A percentile compares a stretch with the other conserved stretches of the same genome.
Conservation (phyloP, 495 filamentous ascomycete genomes). For the Cryomyces minteri region DNA sequence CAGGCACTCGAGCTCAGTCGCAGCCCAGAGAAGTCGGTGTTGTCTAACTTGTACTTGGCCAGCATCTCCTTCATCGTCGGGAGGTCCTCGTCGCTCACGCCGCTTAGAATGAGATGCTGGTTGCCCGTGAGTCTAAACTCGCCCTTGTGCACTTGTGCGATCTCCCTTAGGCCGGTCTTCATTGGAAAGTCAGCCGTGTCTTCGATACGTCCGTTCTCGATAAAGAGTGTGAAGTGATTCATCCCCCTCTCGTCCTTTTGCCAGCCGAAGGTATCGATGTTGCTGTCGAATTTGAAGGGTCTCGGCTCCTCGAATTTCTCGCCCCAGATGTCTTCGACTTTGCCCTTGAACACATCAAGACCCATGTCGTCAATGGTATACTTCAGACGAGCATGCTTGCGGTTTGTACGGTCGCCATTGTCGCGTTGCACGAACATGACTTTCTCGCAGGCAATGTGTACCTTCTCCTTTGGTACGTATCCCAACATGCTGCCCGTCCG, state of each 20-base stretch:
- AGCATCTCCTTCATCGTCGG: slow-evolving; percentile 61
- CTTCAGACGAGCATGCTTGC: slow-evolving; percentile 96
- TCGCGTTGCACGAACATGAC: slow-evolving; percentile 97
- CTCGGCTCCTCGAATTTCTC: slow-evolving; percentile 52
- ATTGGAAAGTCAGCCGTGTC: slow-evolving; percentile 90
- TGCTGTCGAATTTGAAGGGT: slow-evolving; percentile 80
- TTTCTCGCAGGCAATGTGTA: slow-evolving; percentile 89
- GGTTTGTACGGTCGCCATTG: slow-evolving; percentile 87
- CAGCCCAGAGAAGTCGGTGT: slow-evolving; percentile 73
- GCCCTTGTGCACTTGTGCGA: slow-evolving; percentile 83
- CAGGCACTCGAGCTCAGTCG: slow-evolving; percentile 89
- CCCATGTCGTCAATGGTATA: slow-evolving; percentile 98
- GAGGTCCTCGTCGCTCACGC: slow-evolving; percentile 62
- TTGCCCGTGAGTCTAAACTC: slow-evolving; percentile 95
- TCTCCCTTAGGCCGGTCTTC: slow-evolving; percentile 87
- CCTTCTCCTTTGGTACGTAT: slow-evolving; percentile 52
- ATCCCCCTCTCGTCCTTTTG: slow-evolving; percentile 78
- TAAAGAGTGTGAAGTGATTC: slow-evolving; percentile 98
- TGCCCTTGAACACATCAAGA: slow-evolving; percentile 69
- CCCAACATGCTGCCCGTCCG: slow-evolving; percentile 86
- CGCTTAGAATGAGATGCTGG: slow-evolving; percentile 84
- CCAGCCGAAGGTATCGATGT: slow-evolving; percentile 96
- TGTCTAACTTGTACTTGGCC: slow-evolving; percentile 90
- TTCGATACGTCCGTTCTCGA: slow-evolving; percentile 94
- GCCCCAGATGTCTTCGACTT: slow-evolving; percentile 79